Evolutionary conservation across 1,139 yeast species (phyloP), one percentile per base, ranked within the genome.

Genomic region (Pichia sp.): DNA sequence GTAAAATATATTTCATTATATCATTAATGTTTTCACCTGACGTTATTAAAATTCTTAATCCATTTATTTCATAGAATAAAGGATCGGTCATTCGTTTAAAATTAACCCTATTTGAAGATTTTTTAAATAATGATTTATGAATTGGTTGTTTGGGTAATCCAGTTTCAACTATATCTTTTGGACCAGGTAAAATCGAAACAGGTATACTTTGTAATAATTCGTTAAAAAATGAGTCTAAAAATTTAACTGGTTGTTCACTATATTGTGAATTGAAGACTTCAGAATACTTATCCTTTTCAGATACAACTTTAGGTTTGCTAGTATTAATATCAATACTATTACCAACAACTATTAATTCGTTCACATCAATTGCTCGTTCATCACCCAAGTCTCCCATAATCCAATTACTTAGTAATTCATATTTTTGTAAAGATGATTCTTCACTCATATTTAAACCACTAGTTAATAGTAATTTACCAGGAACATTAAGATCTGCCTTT

Each of bases 101-200:
- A 23, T 74, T 71, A 11, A 73, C 61, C 47, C 69, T 74, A 16
- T 65, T 62, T 35, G 71, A 66, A 28, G 79, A 70, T 22, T 65
- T 61, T 6, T 70, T 69, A 57, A 92, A 80, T 48, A 92, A 69
- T 1, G 95, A 82, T 46, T 70, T 71, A 60, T 92, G 96, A 16
- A 92, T 63, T 4, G 95, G 86, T 60, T 86, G 96, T 63, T 92
- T 97, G 0, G 99, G 99, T 50, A 87, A 64, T 45, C 94, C 78
- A 20, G 76, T 68, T 53, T 85, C 95, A 8, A 89, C 80, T 0
- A 97, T 96, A 61, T 92, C 99, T 7, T 70, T 65, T 4, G 68
- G 73, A 5, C 98, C 98, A 0, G 98, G 96, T 80, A 92, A 74
- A 4, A 94, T 60, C 32, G 82, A 75, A 6, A 90, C 78, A 0